Base-by-base conservation (phyloP, 805 yeast genomes). In the Ogataea ganodermae region DNA sequence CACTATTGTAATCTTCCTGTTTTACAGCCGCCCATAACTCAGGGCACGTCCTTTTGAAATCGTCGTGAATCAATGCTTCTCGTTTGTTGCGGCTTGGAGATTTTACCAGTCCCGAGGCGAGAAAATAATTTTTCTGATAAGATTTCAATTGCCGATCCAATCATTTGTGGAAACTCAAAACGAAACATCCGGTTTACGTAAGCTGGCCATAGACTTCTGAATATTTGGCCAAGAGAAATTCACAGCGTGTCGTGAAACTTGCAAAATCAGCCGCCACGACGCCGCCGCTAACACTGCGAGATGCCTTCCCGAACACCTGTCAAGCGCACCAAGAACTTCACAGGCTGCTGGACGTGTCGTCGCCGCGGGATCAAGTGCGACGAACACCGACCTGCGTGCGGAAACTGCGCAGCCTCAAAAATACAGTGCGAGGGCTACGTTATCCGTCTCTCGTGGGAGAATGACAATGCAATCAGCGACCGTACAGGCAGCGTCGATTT, bases 311-410 rank as follows among this genome's bases (percentile, higher is more conserved):
- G 36, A 3, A 23, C 36, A 4, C 28, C 31, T 21, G 27, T 28
- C 10, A 38, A 38, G 20, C 42, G 42, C 5, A 38, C 42, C n/a
- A 38, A 38, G 13, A 27, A 38, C 17, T 38, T 38, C 32, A 26
- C 42, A 7, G 42, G 42, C 5, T 38, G 42, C 42, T 38, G 42
- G 42, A 38, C 42, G 4, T 38, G 42, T 38, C 42, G 42, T 6
- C 27, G 27, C 16, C 31, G 42, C 6, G 42, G 42, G 4, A 38
- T 38, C 42, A 38, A 38, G 24, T 38, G 42, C 23, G 42, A 38
- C 22, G 42, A 27, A 13, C 42, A 13, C 8, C 27, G 32, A 14
- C 42, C 42, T 18, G 23, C 18, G 9, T 38, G 42, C 32, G 13
- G 18, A 9, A 38, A 27, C 42, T 38, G 42, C 20, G 16, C 14